A percentile compares a stretch with the other conserved stretches of the same genome.
These are phyloP conservation scores for Stylosanthes scabra DNA, from an alignment of 331 rosid species.

Conservation along the genomic window DNA sequence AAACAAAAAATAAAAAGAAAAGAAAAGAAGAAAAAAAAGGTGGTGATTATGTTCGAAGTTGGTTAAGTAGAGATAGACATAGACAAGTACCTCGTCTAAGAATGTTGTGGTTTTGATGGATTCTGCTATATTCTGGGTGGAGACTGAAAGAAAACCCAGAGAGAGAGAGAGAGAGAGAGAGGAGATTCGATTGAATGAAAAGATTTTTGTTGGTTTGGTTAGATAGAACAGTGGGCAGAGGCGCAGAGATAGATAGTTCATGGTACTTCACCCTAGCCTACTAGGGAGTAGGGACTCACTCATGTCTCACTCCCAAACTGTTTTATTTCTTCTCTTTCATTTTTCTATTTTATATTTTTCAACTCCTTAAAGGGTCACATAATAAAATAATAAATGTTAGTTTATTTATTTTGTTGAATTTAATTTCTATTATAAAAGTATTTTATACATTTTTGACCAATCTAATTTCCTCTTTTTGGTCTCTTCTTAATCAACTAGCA, in stretches of 20 bases:
- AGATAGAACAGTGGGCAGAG: constrained; percentile 6
- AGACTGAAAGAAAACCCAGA: constrained; percentile 9
- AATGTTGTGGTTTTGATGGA: constrained; percentile 38
- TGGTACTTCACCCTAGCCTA: too few relatives aligned
- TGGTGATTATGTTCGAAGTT: constrained; percentile 13
- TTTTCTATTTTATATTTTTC: not conserved
- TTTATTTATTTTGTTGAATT: too few relatives aligned
- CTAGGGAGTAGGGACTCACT: constrained; percentile 24
- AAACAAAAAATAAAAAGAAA: not conserved
- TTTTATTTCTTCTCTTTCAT: not conserved
- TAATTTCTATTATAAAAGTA: too few relatives aligned
- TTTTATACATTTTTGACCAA: too few relatives aligned
- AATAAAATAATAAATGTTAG: not conserved
- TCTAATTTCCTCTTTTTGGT: too few relatives aligned
- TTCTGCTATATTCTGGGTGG: constrained; percentile 36
- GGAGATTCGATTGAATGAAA: constrained; percentile 31
- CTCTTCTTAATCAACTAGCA: too few relatives aligned
- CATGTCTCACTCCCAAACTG: constrained; percentile 7
- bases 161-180: constrained; percentile 14
- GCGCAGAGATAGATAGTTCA: too few relatives aligned
- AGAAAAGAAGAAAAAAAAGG: constrained; percentile 27
- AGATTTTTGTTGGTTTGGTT: constrained; percentile 3
- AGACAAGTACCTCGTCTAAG: constrained; percentile 42
- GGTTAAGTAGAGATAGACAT: constrained; percentile 11
- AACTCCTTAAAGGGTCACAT: constrained; percentile 37